Evolutionary conservation across 352 stramenopile genomes (phyloP).

Genomic region (Phytophthora vignae): DNA sequence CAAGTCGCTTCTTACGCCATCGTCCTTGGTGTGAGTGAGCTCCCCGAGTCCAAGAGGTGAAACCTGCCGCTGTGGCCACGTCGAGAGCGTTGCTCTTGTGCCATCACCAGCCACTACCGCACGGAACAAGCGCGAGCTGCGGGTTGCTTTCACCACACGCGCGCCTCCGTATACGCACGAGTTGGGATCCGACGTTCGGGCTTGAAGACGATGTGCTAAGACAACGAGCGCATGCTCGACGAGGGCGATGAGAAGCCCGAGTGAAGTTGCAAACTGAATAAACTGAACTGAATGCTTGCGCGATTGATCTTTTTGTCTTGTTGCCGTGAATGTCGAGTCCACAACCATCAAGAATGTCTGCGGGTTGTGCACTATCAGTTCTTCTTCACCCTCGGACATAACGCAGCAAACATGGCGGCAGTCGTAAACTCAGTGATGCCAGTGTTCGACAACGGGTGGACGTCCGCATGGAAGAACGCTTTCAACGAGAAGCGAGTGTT

Average conservation of each 20-base stretch:
- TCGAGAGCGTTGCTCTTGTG: conserved; percentile 18
- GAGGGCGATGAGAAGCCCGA: conserved; percentile 35
- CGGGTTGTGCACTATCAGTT: too few species aligned
- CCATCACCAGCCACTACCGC: conserved; percentile 16
- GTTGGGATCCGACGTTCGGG: conserved; percentile 3
- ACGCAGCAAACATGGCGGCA: not conserved
- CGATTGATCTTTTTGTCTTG: not conserved
- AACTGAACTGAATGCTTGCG: conserved; percentile 44
- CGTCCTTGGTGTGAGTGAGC: conserved; percentile 59
- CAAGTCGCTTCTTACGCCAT: conserved; percentile 56
- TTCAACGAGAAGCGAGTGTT: not conserved
- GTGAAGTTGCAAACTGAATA: conserved; percentile 37
- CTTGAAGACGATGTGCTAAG: conserved; percentile 25
- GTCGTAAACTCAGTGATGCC: not conserved
- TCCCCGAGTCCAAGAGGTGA: conserved; percentile 19
- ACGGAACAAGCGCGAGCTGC: conserved; percentile 24
- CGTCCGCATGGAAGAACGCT: not conserved
- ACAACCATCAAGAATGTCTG: too few species aligned
- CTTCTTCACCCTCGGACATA: too few species aligned
- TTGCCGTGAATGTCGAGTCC: not conserved
- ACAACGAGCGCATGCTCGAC: conserved; percentile 21
- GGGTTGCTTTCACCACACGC: conserved; percentile 14
- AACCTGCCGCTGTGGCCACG: conserved; percentile 18
- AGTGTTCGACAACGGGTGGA: not conserved
- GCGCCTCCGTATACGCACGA: conserved; percentile 32